Conservation (phyloP, 73 alveolate genomes). For the Paramecium sonneborni region DNA sequence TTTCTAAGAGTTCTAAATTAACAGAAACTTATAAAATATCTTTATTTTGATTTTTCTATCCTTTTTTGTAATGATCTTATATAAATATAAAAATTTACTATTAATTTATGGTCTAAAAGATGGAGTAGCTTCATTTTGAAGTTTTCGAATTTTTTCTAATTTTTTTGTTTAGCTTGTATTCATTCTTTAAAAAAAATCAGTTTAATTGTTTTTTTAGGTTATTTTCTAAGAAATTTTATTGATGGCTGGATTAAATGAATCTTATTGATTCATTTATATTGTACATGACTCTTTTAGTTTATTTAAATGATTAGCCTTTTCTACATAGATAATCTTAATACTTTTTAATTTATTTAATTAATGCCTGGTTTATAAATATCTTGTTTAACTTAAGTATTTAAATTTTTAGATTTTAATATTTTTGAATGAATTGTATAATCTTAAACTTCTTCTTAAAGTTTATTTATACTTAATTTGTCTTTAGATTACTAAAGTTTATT, state of each 20-base stretch:
- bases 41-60: not conserved
- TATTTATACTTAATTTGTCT: not conserved
- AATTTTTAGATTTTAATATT: not conserved
- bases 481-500: not conserved
- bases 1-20: not conserved
- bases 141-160: not conserved
- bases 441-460: not conserved
- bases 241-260: not conserved
- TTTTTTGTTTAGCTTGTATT: not conserved
- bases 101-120: constrained; percentile 23
- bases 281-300: not conserved
- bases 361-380: not conserved
- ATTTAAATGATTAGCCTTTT: not conserved
- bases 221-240: not conserved
- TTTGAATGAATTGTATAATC: not conserved
- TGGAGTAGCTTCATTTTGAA: not conserved
- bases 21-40: not conserved
- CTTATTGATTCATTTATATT: not conserved
- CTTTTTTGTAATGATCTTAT: not conserved
- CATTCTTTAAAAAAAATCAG: not conserved
- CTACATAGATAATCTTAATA: not conserved
- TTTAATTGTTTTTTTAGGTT: not conserved
- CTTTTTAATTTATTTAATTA: not conserved
- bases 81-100: not conserved
- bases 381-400: not conserved